Percentiles rank a stretch among this genome's conserved stretches.
Evolutionary conservation across 192 early-diverging fungal species (phyloP).

Genomic region (Coemansia sp.): DNA sequence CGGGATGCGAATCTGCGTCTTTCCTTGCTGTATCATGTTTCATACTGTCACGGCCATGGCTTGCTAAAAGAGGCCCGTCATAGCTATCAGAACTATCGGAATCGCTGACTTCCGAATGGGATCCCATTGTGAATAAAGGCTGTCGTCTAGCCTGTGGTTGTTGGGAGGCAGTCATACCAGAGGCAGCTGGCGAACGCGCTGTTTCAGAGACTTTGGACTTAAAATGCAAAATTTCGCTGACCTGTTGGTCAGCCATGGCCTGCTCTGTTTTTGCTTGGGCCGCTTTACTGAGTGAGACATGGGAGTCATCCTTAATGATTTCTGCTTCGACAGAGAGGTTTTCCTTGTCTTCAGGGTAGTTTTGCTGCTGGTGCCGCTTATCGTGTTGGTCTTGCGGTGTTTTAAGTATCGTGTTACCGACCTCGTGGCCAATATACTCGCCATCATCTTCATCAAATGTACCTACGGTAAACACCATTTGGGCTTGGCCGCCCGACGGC

Average conservation of each 20-base stretch:
- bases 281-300: background rate
- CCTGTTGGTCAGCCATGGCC: background rate
- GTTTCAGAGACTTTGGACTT: background rate
- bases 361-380: background rate
- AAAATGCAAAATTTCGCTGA: background rate
- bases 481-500: constrained; percentile 21
- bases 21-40: background rate
- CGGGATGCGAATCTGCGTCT: background rate
- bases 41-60: background rate
- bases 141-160: constrained; percentile 15
- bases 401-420: background rate
- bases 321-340: background rate
- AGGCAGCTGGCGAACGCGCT: background rate
- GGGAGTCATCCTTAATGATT: background rate
- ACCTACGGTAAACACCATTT: constrained; percentile 51
- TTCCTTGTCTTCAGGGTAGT: background rate
- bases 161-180: constrained; percentile 4
- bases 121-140: constrained; percentile 51
- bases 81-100: constrained; percentile 20
- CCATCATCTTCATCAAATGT: constrained; percentile 51
- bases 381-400: background rate
- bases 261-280: background rate
- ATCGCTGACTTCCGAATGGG: constrained; percentile 49
- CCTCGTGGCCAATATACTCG: background rate
- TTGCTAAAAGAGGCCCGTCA: background rate